These are phyloP conservation scores for Claviceps humidiphila DNA, from an alignment of 2,329 filamentous ascomycete species.

Conservation along the genomic window DNA sequence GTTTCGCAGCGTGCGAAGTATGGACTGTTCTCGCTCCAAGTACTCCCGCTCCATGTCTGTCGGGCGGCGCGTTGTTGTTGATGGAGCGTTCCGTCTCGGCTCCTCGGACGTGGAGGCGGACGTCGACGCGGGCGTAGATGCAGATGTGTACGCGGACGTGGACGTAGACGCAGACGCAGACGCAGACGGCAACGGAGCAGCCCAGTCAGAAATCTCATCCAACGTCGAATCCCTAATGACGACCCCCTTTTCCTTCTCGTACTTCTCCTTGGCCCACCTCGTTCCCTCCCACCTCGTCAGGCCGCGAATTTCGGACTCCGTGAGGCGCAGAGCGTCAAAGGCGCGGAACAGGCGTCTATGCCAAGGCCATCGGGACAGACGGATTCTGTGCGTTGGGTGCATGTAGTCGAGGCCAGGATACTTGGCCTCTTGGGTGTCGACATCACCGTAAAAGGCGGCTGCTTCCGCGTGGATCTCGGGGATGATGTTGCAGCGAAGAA, in stretches of 20 bases:
- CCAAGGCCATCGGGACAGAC: constrained; percentile 65
- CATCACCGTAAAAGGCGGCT: constrained; percentile 63
- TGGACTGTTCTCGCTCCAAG: neutral
- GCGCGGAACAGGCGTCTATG: constrained; percentile 64
- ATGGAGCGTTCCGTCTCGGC: too few relatives aligned
- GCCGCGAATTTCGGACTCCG: constrained; percentile 52
- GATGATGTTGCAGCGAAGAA: constrained; percentile 59
- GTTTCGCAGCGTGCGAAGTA: constrained; percentile 8
- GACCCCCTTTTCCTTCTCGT: constrained; percentile 61
- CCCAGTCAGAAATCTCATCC: constrained; percentile 52
- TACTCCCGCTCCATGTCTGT: constrained; percentile 7
- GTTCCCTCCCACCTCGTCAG: constrained; percentile 77
- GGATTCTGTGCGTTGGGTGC: constrained; percentile 57
- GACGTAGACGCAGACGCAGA: too few relatives aligned
- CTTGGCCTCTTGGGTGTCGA: constrained; percentile 67
- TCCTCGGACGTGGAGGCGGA: neutral
- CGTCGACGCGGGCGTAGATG: too few relatives aligned
- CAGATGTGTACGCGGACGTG: too few relatives aligned
- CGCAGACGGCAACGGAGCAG: constrained; percentile 11
- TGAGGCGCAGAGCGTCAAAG: constrained; percentile 58
- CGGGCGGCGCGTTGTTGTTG: constrained; percentile 1
- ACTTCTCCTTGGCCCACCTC: constrained; percentile 69
- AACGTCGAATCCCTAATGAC: constrained; percentile 58
- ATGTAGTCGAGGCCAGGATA: constrained; percentile 74
- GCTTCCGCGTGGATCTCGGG: constrained; percentile 70